Base-by-base conservation (phyloP, 495 filamentous ascomycete genomes). In the Lasiosphaeria hispida region DNA sequence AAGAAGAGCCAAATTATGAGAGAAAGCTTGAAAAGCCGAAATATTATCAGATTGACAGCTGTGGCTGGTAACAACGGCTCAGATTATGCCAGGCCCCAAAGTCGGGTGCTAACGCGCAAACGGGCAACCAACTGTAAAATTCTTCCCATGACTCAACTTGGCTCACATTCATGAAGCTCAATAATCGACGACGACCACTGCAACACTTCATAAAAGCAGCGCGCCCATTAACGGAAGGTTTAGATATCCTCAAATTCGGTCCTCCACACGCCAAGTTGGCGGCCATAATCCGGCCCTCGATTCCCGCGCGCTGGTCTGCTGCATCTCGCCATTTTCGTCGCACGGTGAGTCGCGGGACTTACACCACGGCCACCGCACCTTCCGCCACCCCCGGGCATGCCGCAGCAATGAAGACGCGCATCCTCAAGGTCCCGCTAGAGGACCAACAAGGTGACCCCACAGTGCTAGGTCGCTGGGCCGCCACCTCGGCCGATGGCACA, bases 381-480 rank as follows among this genome's bases (percentile, higher is more conserved):
- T 9, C 54, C 33, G 41, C 30, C 30, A 49, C 36, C 19, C 55
- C 53, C 14, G 41, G 23, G 17, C 57, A 54, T 11, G 39, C 57
- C 11, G 10, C 55, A 41, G 61, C 41, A 44, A 72, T 73, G 67
- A 51, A 72, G 47, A 73, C 71, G 4, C 63, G 68, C 35, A 71
- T 73, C 13, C 53, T 67, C 55, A 72, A 60, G 50, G 59, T 75
- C 15, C 61, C 60, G 14, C 47, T 60, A 2, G 23, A 11, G 53
- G 54, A 39, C 13, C 52, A 23, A 13, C 37, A 44, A 33, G 9
- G 53, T 1, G n/a, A 55, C n/a, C 49, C 55, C 14, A 48, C 59
- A 45, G 55, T 30, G 3, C 55, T 73, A 6, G 71, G 71, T 8
- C 55, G 44, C 9, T 73, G 66, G 57, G 53, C 57, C 11, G 18